These are phyloP conservation scores for Amanita inopinata DNA, from an alignment of 768 basidiomycete genomes.

Conservation along the genomic window DNA sequence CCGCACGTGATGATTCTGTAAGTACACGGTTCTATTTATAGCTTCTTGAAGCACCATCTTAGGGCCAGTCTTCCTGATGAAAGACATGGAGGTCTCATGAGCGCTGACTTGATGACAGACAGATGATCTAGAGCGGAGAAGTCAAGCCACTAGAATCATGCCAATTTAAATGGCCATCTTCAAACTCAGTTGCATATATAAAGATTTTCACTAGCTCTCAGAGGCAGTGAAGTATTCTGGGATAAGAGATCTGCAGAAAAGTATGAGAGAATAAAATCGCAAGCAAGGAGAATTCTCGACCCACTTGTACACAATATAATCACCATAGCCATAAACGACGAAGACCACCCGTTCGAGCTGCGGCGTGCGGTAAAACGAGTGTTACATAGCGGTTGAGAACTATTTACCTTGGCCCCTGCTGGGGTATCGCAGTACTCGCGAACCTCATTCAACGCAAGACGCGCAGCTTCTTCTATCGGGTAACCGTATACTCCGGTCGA, in stretches of 20 bases:
- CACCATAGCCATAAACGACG: conserved; percentile 60
- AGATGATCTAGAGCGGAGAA: no score
- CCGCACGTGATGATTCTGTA: no score
- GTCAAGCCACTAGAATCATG: no score
- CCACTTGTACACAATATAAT: conserved; percentile 58
- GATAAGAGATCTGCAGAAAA: conserved; percentile 31
- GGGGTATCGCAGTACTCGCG: conserved; percentile 50
- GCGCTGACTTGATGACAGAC: no score
- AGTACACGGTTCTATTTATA: no score
- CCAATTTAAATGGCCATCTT: no score
- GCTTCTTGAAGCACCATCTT: no score
- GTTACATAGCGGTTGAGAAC: no score
- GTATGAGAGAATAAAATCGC: background rate
- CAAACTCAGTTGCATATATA: no score
- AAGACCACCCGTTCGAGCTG: conserved; percentile 70
- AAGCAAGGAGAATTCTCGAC: conserved; percentile 16
- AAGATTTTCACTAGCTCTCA: no score
- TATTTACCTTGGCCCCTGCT: conserved; percentile 33
- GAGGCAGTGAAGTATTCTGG: conserved; percentile 56
- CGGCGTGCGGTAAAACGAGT: background rate
- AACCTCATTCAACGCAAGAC: conserved; percentile 52
- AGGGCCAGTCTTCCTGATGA: no score
- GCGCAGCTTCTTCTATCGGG: conserved; percentile 64
- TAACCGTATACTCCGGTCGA: conserved; percentile 77
- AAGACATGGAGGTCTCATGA: no score